phyloP scores from a whole-genome alignment of 2,329 filamentous ascomycete genomes.

The Penicillium vulpinum region DNA sequence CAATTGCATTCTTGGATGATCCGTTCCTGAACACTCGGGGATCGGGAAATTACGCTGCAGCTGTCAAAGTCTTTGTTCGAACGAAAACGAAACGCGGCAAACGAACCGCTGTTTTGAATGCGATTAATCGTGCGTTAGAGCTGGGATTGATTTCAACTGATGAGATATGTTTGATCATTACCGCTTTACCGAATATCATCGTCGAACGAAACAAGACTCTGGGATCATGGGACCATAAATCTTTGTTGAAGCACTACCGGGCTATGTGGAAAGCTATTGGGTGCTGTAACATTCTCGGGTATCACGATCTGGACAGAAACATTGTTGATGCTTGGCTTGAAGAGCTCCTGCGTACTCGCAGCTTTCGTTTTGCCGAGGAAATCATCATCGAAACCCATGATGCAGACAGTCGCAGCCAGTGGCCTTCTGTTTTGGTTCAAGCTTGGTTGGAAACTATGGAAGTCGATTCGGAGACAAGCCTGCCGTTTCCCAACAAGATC shows the following conservation, averaged over 20 bases:
- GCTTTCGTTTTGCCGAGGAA: slow-evolving; percentile 28
- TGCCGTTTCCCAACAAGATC: slow-evolving; percentile 19
- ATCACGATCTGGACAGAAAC: slow-evolving; percentile 33
- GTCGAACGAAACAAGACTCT: slow-evolving; percentile 17
- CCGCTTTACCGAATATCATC: slow-evolving; percentile 25
- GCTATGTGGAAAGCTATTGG: slow-evolving; percentile 42
- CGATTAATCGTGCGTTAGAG: slow-evolving; percentile 33
- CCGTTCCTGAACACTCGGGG: slow-evolving; percentile 37
- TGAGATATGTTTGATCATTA: slow-evolving; percentile 37
- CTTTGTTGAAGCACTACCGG: slow-evolving; percentile 27
- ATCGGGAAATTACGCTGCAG: slow-evolving; percentile 36
- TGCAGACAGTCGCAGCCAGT: slow-evolving; percentile 14
- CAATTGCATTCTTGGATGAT: slow-evolving; percentile 38
- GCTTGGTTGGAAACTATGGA: slow-evolving; percentile 25
- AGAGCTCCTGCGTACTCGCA: slow-evolving; percentile 23
- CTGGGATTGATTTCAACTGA: slow-evolving; percentile 36
- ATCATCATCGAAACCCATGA: slow-evolving; percentile 33
- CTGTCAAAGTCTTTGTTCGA: slow-evolving; percentile 29
- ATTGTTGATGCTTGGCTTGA: slow-evolving; percentile 36
- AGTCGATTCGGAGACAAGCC: slow-evolving; percentile 4
- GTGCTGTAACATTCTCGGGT: slow-evolving; percentile 35
- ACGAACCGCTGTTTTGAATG: slow-evolving; percentile 26
- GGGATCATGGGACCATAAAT: slow-evolving; percentile 13
- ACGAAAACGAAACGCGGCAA: slow-evolving; percentile 18
- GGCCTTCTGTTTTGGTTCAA: slow-evolving; percentile 31